Base-by-base conservation (phyloP, 257 asterid species). In the Solanum rostratum region DNA sequence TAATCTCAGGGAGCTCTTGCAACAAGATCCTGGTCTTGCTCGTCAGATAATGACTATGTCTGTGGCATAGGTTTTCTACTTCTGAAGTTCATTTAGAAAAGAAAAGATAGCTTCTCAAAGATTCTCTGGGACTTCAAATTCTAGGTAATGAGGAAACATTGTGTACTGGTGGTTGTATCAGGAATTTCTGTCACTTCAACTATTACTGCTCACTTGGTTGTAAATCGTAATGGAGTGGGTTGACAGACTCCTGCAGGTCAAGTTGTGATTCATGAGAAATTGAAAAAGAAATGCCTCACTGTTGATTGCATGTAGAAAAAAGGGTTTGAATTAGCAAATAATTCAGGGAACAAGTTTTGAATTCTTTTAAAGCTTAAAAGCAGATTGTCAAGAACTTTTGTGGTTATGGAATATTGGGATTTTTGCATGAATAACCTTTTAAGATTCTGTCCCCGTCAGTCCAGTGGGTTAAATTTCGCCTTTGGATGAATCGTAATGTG, bases 31-130 rank as follows among this genome's bases (percentile, higher is more conserved):
- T 4, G 90, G 92, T 79, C 97, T 95, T 85, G 97, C 98, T 86
- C 97, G 95, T 89, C 98, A 95, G 91, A 95, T 95, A 79, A 93
- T 95, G 99, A 90, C 98, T 86, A 91, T 95, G 97, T 89, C 99
- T 7, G 97, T 92, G 37, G 74, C 74, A 13, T 82, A 82, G 27
- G 8, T n/a, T 24, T 82, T 55, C 46, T 82, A 60, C 82, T 78
- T 78, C 82, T 49, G 6, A 78, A 52, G 82, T 78, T 78, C 27
- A 10, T 50, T 50, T 27, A 13, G 53, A 14, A 74, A 13, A 70
- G n/a, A 74, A 74, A 74, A 3, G n/a, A 50, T 10, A 46, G 81
- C 22, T 74, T 74, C 81, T 74, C 81, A 74, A 74, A 74, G 50
- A 37, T 49, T 46, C 19, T 74, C 8, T 78, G 82, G 63, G 55